These are phyloP conservation scores for Sclerotiophoma versabilis DNA, from an alignment of 2,329 filamentous ascomycete genomes.

Conservation along the genomic window DNA sequence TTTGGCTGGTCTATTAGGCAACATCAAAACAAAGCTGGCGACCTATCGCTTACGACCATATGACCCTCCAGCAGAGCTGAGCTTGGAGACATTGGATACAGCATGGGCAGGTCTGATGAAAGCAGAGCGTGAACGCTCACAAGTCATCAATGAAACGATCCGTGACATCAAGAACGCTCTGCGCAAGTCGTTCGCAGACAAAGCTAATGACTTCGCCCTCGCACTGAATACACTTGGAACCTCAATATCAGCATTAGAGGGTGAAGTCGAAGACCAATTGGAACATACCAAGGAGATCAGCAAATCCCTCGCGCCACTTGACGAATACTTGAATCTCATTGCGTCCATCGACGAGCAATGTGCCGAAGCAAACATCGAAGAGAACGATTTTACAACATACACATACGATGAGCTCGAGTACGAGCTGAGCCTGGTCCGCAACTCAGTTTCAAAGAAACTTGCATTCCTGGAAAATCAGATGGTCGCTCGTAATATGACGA, in stretches of 20 bases:
- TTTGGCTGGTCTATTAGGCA: conserved; percentile 87
- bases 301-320: conserved; percentile 85
- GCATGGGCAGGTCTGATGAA: conserved; percentile 83
- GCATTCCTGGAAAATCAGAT: conserved; percentile 98
- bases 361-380: conserved; percentile 95
- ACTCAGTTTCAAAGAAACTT: conserved; percentile 93
- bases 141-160: conserved; percentile 97
- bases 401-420: conserved; percentile 96
- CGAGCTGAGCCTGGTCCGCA: conserved; percentile 88
- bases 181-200: conserved; percentile 92
- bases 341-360: conserved; percentile 86
- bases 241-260: conserved; percentile 95
- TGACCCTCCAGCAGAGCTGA: conserved; percentile 83
- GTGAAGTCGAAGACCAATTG: conserved; percentile 93
- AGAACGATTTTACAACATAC: conserved; percentile 99
- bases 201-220: conserved; percentile 96
- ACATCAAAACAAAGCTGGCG: conserved; percentile 98
- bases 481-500: conserved; percentile 98
- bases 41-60: conserved; percentile 93
- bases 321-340: conserved; percentile 88
- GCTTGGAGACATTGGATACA: conserved; percentile 79
- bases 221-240: conserved; percentile 94
- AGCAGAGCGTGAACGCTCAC: conserved; percentile 85
- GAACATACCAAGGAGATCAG: conserved; percentile 85
- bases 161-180: conserved; percentile 97